Base-by-base conservation (phyloP, 177 flowering plant genomes). In the Tripterygium wilfordii region DNA sequence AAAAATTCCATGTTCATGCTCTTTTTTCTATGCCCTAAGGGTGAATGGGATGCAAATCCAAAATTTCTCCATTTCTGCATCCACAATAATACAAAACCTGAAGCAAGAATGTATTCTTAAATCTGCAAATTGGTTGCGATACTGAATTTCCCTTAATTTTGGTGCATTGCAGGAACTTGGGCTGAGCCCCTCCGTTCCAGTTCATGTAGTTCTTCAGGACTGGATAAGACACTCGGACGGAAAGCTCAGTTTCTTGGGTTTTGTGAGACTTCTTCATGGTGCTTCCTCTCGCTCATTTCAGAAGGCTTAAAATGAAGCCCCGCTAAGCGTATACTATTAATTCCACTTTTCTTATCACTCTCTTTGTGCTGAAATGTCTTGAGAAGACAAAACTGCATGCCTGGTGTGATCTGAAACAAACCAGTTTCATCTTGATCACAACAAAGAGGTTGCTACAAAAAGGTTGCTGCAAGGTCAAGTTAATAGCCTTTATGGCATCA, bases 201-300 rank as follows among this genome's bases (percentile, higher is more conserved):
- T 88, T 48, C 96, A 91, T 41, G 88, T 78, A n/a, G 96, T 91
- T 53, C 86, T 91, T 43, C 89, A 91, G 45, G 96, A 91, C 52
- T 91, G 98, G 98, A 88, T 88, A 27, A 67, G 96, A 65, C 98
- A 83, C 49, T 58, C 90, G 4, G 98, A 91, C 49, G 98, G 98
- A 21, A 91, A 83, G 65, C 90, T 91, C 23, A 91, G 95, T 62
- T 91, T 88, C 83, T 54, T 83, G 66, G 98, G 98, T 17, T 91
- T 91, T 53, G 83, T 83, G 48, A 75, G 80, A 51, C 90, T 91
- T 42, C 64, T 88, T 6, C 96, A 83, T 22, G 96, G 96, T 2
- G 66, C 75, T 46, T 83, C 98, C 33, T 75, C 92, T 1, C 85
- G 90, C 17, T 28, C 80, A 40, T 68, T 85, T 56, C 89, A 77